Base-by-base conservation (phyloP, 176 grass and related monocot species). In the Ensete glaucum region DNA sequence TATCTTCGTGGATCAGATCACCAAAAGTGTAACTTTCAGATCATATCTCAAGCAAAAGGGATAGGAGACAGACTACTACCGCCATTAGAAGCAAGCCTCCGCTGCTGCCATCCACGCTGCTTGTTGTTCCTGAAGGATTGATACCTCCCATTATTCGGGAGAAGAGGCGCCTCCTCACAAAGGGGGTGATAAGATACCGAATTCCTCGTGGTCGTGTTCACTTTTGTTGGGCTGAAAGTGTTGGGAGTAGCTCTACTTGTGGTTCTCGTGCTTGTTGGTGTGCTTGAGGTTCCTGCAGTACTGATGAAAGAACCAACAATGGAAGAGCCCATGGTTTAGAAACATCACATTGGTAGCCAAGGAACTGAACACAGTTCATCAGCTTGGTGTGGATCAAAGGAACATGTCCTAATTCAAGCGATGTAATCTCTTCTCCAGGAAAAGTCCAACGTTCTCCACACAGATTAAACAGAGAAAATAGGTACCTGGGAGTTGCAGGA, bases 401-500 rank as follows among this genome's bases (percentile, higher is more conserved):
- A 43, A 50, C 57, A 15, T 62, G 20, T n/a, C 15, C 7, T n/a
- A 17, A 62, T 62, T n/a, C 57, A 8, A 17, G 34, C 34, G 34
- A 43, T 43, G 4, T 43, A 43, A n/a, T 13, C 27, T 67, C 27
- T 67, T 67, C 2, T 52, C 10, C 0, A 25, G 3, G 12, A 53
- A 72, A 13, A 53, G 9, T 20, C 22, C 17, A 21, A 51, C 12
- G 50, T 16, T n/a, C 29, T 59, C 14, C 4, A 62, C 15, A 74
- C 34, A 29, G 27, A 56, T 2, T 19, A 16, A 53, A 17, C 34
- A 43, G 34, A 22, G 15, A 57, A 57, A 57, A 57, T 19, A 16
- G 13, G 25, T 66, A 77, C 76, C 76, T 77, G 76, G 76, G 76
- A 62, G 55, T 76, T 53, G 76, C 62, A 65, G 76, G 74, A 76